Conservation (phyloP, 106 monocot genomes). For the Dioscorea dumetorum region DNA sequence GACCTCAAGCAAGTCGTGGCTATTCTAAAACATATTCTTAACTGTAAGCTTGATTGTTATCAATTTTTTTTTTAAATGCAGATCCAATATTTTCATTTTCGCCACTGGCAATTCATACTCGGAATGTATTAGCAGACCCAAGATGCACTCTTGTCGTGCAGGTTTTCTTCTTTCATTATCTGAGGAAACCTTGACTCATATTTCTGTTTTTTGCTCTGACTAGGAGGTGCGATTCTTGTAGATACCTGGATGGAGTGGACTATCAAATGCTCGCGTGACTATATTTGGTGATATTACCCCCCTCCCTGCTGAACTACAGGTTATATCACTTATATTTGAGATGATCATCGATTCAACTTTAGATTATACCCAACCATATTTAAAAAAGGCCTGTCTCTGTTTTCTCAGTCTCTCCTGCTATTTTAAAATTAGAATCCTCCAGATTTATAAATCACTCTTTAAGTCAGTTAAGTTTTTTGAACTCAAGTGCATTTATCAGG, state of each 20-base stretch:
- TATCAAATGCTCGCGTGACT: slow-evolving; percentile 98
- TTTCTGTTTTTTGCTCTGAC: neutral
- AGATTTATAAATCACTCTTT: no score
- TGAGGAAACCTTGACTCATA: neutral
- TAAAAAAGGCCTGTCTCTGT: no score
- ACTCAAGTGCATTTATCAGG: no score
- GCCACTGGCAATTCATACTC: slow-evolving; percentile 90
- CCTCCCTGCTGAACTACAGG: slow-evolving; percentile 69
- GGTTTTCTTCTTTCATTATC: slow-evolving; percentile 23
- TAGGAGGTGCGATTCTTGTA: slow-evolving; percentile 6
- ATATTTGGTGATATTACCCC: slow-evolving; percentile 92
- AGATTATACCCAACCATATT: no score
- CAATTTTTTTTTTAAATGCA: slow-evolving; percentile 7
- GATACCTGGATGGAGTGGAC: slow-evolving; percentile 97
- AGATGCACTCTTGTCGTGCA: slow-evolving; percentile 99
- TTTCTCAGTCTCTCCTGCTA: no score
- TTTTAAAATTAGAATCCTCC: no score
- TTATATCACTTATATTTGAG: slow-evolving; percentile 6
- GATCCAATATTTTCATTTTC: slow-evolving; percentile 96
- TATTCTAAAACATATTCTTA: neutral
- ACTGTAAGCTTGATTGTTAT: neutral
- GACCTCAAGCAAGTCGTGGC: neutral
- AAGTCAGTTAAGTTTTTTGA: no score
- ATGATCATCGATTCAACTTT: no score
- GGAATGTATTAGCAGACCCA: slow-evolving; percentile 83